A percentile compares a stretch with the other conserved stretches of the same genome.
phyloP scores from a whole-genome alignment of 192 early-diverging fungal species.

The Coemansia umbellata region DNA sequence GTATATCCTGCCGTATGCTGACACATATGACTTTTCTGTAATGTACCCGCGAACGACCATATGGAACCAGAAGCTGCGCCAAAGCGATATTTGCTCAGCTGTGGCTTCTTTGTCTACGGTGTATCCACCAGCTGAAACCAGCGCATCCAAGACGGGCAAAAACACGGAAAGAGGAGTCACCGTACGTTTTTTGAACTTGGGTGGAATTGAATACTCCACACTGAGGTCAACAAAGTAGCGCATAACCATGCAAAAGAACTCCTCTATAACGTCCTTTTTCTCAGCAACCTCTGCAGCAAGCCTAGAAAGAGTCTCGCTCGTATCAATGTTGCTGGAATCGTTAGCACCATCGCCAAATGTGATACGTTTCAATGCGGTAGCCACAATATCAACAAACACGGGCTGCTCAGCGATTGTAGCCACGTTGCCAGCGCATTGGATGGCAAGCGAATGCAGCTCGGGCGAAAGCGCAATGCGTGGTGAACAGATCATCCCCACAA shows the following conservation, averaged over 20 bases:
- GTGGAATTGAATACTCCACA: constrained; percentile 10
- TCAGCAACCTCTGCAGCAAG: constrained; percentile 21
- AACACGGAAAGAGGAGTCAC: constrained; percentile 46
- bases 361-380: constrained; percentile 30
- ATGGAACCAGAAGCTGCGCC: constrained; percentile 92
- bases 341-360: constrained; percentile 15
- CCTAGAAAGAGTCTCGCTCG: constrained; percentile 18
- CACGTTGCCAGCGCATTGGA: constrained; percentile 58
- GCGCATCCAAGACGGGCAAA: constrained; percentile 58
- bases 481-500: constrained; percentile 63
- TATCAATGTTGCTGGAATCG: constrained; percentile 9
- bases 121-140: constrained; percentile 60
- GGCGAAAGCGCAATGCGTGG: constrained; percentile 53
- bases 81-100: constrained; percentile 63
- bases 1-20: constrained; percentile 70
- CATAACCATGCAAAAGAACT: constrained; percentile 20
- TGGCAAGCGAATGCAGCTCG: constrained; percentile 48
- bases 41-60: constrained; percentile 74
- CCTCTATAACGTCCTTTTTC: constrained; percentile 22
- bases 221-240: constrained; percentile 40
- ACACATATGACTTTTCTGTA: constrained; percentile 67
- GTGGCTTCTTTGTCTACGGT: constrained; percentile 54
- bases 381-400: constrained; percentile 61
- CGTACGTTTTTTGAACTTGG: constrained; percentile 5
- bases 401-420: constrained; percentile 55